Conservation (phyloP, 2,329 filamentous ascomycete species). For the Pseudocercospora musae region DNA sequence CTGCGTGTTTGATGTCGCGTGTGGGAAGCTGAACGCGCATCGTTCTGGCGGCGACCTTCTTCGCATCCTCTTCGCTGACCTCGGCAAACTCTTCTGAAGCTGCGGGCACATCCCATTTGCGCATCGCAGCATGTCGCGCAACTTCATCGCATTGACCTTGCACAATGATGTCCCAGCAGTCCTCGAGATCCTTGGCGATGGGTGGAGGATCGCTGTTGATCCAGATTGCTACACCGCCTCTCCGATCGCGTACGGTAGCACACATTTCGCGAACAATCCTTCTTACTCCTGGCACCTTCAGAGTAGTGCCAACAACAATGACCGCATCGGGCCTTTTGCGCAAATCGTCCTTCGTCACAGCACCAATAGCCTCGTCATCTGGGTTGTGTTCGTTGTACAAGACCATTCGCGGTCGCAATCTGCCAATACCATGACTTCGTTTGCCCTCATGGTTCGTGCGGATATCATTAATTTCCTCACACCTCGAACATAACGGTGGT, state of each 20-base stretch:
- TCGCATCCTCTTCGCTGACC: slow-evolving; percentile 46
- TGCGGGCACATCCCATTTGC: slow-evolving; percentile 53
- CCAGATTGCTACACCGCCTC: slow-evolving; percentile 78
- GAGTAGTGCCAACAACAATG: slow-evolving; percentile 89
- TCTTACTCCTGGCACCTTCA: slow-evolving; percentile 91
- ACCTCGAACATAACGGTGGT: slow-evolving; percentile 74
- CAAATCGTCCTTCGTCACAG: slow-evolving; percentile 81
- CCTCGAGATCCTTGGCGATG: slow-evolving; percentile 76
- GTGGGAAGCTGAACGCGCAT: slow-evolving; percentile 20
- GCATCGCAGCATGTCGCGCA: slow-evolving; percentile 65
- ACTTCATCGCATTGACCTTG: slow-evolving; percentile 85
- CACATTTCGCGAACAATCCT: slow-evolving; percentile 90
- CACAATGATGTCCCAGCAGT: slow-evolving; percentile 90
- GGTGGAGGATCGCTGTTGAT: slow-evolving; percentile 89
- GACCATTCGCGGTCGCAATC: slow-evolving; percentile 86
- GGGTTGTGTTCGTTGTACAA: slow-evolving; percentile 97
- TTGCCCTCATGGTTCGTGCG: slow-evolving; percentile 76
- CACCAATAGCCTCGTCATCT: slow-evolving; percentile 92
- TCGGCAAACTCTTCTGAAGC: slow-evolving; percentile 41
- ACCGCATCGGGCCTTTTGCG: slow-evolving; percentile 84
- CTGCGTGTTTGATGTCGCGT: slow-evolving; percentile 16
- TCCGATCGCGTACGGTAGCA: slow-evolving; percentile 74
- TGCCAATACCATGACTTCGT: slow-evolving; percentile 88
- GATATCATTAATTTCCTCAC: slow-evolving; percentile 69
- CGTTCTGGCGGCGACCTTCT: slow-evolving; percentile 38